Conservation (phyloP, 805 yeast genomes). For the Pichia kluyveri region DNA sequence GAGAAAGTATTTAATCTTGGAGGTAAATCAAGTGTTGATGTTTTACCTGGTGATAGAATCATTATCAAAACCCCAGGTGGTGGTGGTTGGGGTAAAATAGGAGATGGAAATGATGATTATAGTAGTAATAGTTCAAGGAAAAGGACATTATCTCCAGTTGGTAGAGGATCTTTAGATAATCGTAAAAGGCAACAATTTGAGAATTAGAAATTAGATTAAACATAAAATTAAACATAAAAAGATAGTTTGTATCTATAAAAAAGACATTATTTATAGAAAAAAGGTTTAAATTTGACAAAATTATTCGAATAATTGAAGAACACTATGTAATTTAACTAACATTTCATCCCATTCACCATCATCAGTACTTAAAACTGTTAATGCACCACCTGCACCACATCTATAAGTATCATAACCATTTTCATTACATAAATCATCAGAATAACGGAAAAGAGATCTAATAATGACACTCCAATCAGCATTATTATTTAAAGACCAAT, state of each 20-base stretch:
- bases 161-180: constrained; percentile 25
- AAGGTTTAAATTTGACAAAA: background rate
- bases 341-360: constrained; percentile 90
- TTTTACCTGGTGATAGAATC: constrained; percentile 56
- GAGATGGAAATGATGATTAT: background rate
- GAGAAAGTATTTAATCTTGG: constrained; percentile 45
- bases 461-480: constrained; percentile 97
- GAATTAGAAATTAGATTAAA: constrained; percentile 12
- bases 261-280: background rate
- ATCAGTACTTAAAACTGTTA: constrained; percentile 78
- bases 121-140: background rate
- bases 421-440: constrained; percentile 30
- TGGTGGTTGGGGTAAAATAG: constrained; percentile 60
- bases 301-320: constrained; percentile 55
- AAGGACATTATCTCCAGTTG: constrained; percentile 12
- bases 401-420: constrained; percentile 45
- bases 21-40: constrained; percentile 58
- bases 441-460: constrained; percentile 67
- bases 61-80: constrained; percentile 77
- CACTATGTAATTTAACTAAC: constrained; percentile 71
- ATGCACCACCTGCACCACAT: constrained; percentile 98
- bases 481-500: constrained; percentile 80
- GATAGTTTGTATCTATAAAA: too few species aligned
- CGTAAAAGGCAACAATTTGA: constrained; percentile 25
- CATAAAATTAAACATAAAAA: too few species aligned